Conservation (phyloP, 495 filamentous ascomycete species). For the Neurospora sp. region DNA sequence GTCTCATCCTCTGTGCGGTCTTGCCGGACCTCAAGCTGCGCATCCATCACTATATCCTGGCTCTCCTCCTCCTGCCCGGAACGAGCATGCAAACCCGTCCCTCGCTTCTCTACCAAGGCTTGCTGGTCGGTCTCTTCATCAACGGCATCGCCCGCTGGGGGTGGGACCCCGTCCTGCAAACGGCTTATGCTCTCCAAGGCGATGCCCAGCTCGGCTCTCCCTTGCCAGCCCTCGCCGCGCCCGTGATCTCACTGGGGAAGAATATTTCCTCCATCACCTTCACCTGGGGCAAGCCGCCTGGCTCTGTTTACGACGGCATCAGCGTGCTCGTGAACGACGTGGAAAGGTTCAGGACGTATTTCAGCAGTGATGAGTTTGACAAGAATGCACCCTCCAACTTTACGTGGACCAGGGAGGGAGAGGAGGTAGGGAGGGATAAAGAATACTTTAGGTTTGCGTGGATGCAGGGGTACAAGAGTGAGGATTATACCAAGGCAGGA, state of each 20-base stretch:
- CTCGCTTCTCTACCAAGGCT: constrained; percentile 69
- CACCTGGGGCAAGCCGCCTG: constrained; percentile 42
- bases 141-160: constrained; percentile 93
- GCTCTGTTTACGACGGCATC: constrained; percentile 64
- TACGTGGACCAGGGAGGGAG: constrained; percentile 37
- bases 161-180: constrained; percentile 84
- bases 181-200: constrained; percentile 56
- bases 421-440: constrained; percentile 39
- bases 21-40: constrained; percentile 77
- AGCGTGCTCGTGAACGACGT: constrained; percentile 92
- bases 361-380: constrained; percentile 33
- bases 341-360: constrained; percentile 63
- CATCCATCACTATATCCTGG: constrained; percentile 93
- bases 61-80: constrained; percentile 68
- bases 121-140: constrained; percentile 80
- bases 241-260: constrained; percentile 28
- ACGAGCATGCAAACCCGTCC: constrained; percentile 77
- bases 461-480: constrained; percentile 56
- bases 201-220: constrained; percentile 58
- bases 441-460: constrained; percentile 85
- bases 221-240: constrained; percentile 53
- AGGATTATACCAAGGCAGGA: constrained; percentile 74
- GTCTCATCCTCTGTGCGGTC: constrained; percentile 53
- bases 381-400: constrained; percentile 23
- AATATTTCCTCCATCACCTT: constrained; percentile 41